Conservation (phyloP, 306 rosid genomes). For the Trifolium subterraneum region DNA sequence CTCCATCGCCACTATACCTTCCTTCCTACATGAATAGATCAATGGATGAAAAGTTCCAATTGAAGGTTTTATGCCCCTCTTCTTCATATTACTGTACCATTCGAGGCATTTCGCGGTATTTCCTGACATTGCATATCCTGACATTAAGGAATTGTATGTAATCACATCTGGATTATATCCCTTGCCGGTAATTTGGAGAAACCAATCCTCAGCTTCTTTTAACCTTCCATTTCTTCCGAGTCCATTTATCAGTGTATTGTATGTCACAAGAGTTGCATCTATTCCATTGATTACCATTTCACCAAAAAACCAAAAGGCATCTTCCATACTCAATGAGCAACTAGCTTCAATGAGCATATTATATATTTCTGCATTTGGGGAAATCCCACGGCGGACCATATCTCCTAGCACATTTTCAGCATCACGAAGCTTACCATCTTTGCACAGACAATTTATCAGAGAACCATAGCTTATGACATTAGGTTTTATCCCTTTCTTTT, state of each 20-base stretch:
- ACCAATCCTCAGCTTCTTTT: constrained; percentile 66
- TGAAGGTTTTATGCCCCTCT: constrained; percentile 65
- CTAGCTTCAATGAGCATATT: constrained; percentile 74
- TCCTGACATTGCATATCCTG: constrained; percentile 65
- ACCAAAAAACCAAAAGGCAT: constrained; percentile 59
- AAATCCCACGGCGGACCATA: constrained; percentile 63
- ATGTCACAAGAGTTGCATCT: constrained; percentile 68
- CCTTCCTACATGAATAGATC: constrained; percentile 60
- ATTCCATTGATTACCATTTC: constrained; percentile 64
- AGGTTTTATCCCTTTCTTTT: constrained; percentile 66
- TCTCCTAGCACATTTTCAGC: constrained; percentile 71
- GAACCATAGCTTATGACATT: constrained; percentile 78
- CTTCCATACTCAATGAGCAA: constrained; percentile 60
- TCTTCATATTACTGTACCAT: constrained; percentile 69
- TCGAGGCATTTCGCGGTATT: constrained; percentile 63
- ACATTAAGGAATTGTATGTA: constrained; percentile 80
- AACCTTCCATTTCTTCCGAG: constrained; percentile 68
- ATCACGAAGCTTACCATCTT: constrained; percentile 67
- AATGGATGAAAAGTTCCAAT: constrained; percentile 70
- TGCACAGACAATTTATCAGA: constrained; percentile 71
- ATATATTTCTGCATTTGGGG: constrained; percentile 72
- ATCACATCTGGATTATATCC: constrained; percentile 71
- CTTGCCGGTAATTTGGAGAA: constrained; percentile 48
- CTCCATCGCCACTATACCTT: constrained; percentile 54
- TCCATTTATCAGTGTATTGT: constrained; percentile 74